Base-by-base conservation (phyloP, 140 eudicot genomes). In the Eryngium alpinum region DNA sequence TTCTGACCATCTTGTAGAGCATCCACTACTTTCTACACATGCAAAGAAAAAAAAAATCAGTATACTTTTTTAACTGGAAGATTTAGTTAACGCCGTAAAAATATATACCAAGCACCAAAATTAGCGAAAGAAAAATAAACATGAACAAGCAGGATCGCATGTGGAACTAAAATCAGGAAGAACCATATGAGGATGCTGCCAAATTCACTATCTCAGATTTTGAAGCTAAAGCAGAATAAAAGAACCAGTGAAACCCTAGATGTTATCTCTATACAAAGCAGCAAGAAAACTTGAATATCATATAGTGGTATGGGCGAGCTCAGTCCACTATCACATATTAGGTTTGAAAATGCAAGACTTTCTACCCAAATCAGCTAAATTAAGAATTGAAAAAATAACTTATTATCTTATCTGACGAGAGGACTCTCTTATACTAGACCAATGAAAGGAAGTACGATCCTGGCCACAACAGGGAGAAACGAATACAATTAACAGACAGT, bases 21-120 rank as follows among this genome's bases (percentile, higher is more conserved):
- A 81, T 91, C 88, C 87, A 93, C 86, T 73, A 96, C 94, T 75
- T 66, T 86, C 98, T 96, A 84, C 59, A 83, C 24, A 85, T 46
- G 84, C 24, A 85, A 83, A 69, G 56, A 32, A 67, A 38, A 33
- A 72, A 57, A 52, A 38, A 10, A 24, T 31, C 3, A 25, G 38
- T 70, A 70, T 24, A 49, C 19, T n/a, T 60, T 18, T 74, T 27
- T 16, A 60, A 15, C 27, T 27, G 75, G 53, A 62, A 46, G n/a
- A 75, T 53, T 49, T 22, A 21, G 6, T 33, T 21, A 29, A 43
- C 19, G 75, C 66, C 19, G 57, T 16, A 57, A 25, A n/a, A 52
- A n/a, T 32, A 70, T 18, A 29, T 13, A 18, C 19, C 25, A 28
- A 29, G 33, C 4, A 67, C 32, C 74, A 67, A n/a, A 66, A 38